Evolutionary conservation across 1,284 basidiomycete genomes (phyloP), one percentile per base, ranked within the genome.

Genomic region (Xerocomus amazonicus): DNA sequence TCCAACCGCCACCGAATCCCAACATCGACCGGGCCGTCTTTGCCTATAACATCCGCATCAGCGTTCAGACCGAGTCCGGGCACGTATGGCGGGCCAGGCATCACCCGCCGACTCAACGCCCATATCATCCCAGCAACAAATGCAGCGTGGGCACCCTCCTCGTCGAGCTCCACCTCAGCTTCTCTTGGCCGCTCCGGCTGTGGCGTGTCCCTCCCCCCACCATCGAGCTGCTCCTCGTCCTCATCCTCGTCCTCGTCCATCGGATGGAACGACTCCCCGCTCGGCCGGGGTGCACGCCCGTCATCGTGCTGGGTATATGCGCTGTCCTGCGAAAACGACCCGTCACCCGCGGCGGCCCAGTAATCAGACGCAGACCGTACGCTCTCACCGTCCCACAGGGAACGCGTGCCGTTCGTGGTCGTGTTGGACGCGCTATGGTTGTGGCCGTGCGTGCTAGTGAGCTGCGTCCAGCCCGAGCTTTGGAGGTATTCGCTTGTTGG

Each of bases 401-500:
- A 47, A 59, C 58, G 52, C 5, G 60, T 52, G 31, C 52, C 52
- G 37, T 67, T 69, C 26, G 61, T 60, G 26, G 58, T 57, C 2
- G 48, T 43, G 34, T 53, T 56, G 14, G 58, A 62, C 28, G 51
- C 48, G 27, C 48, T 48, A 54, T 60, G 51, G 5, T 47, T 43
- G 44, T 54, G 58, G 3, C 40, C 47, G 52, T 43, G 36, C 55
- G 47, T 19, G 19, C 39, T 28, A 4, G 45, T 31, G 29, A 52
- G 43, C 19, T 53, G 63, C 1, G 83, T 78, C 87, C 87, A 90
- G 2, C 82, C 83, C 0, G 84, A 87, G 55, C 82, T 83, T 59
- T 91, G 89, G 59, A 90, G 87, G 65, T 91, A 91, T 58, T 91
- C 88, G 55, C 79, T 78, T 0, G 87, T 90, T 0, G 88, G 89